Base-by-base conservation (phyloP, 257 asterid genomes). In the Solanum phureja region DNA sequence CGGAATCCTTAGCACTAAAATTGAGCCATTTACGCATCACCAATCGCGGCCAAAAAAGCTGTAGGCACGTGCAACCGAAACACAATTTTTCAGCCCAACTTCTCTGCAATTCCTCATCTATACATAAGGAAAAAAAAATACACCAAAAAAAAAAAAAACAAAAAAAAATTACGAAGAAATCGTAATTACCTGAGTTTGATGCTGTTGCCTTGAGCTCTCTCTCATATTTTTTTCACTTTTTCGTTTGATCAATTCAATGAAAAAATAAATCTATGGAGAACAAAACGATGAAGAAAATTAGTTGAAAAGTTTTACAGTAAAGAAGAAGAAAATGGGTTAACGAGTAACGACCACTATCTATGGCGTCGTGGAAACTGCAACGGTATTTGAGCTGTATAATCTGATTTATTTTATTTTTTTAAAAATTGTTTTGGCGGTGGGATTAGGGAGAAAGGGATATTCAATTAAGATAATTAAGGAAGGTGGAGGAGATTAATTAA, bases 11-110 rank as follows among this genome's bases (percentile, higher is more conserved):
- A 13, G 90, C 88, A 31, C 90, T 83, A 68, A 92, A 88, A 88
- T 95, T 91, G 86, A 95, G 95, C 98, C 92, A 93, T 92, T 96
- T 96, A 11, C 99, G 98, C 91, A 96, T 89, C 75, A 96, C 91
- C 87, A 93, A 88, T 72, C 98, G 97, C 87, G 96, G 94, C 98
- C 98, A 93, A 69, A 95, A 93, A 49, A 89, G 94, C 98, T 95
- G 94, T 87, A 91, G 94, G 94, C 97, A 94, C 83, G 98, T 86
- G 96, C 98, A 91, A 91, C 91, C 96, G 89, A 94, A 93, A 92
- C 93, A 93, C 94, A 94, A 91, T 86, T 95, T 89, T 95, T 93
- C 98, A 94, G 93, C 94, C 95, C 98, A 95, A 91, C 29, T 90
- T 89, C 62, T 90, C 98, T 94, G 96, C 95, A 95, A 93, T 92